These are phyloP conservation scores for Leccinum insolens DNA, from an alignment of 1,284 basidiomycete species.

Conservation along the genomic window DNA sequence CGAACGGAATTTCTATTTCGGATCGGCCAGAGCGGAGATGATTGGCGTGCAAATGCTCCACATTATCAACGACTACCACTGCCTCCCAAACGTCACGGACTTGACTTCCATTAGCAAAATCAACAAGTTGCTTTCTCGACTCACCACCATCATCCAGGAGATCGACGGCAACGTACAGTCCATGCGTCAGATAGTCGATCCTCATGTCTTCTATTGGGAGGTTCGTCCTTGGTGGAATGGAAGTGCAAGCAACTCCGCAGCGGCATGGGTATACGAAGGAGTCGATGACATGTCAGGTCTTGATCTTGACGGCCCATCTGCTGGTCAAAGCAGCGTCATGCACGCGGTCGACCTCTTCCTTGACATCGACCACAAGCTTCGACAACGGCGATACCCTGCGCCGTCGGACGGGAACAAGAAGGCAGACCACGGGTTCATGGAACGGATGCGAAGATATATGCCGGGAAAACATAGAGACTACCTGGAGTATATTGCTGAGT, in stretches of 20 bases:
- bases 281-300: constrained; percentile 59
- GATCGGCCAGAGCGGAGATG: constrained; percentile 86
- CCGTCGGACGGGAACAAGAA: constrained; percentile 67
- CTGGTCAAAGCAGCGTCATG: constrained; percentile 93
- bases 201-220: constrained; percentile 88
- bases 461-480: constrained; percentile 76
- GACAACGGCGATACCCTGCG: constrained; percentile 68
- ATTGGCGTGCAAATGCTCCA: constrained; percentile 85
- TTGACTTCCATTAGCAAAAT: constrained; percentile 72
- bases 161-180: constrained; percentile 71
- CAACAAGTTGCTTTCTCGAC: constrained; percentile 69
- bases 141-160: constrained; percentile 75
- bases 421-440: constrained; percentile 77
- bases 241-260: constrained; percentile 58
- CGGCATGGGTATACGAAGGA: constrained; percentile 87
- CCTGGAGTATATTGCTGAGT: constrained; percentile 52
- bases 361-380: constrained; percentile 82
- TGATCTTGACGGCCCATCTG: constrained; percentile 86
- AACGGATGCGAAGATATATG: constrained; percentile 82
- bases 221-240: constrained; percentile 95
- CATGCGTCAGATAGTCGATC: constrained; percentile 79
- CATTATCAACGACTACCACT: constrained; percentile 84
- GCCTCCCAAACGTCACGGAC: constrained; percentile 74
- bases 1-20: constrained; percentile 87
- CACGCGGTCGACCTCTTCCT: constrained; percentile 82